Conservation (phyloP, 2,329 filamentous ascomycete genomes). For the Penicillium sp. region DNA sequence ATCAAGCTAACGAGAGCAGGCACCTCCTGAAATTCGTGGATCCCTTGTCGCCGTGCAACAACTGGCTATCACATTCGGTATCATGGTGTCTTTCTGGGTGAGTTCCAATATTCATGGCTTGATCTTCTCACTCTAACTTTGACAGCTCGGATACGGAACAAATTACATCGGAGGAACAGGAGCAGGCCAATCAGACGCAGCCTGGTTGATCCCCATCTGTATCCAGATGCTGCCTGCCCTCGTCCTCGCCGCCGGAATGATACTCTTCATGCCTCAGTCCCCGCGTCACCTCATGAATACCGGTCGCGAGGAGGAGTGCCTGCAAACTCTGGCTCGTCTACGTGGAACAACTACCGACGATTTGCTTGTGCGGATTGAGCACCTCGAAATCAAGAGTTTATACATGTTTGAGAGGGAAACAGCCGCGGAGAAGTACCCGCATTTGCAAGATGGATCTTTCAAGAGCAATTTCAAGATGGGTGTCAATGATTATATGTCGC, state of each 20-base stretch:
- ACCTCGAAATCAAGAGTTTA: constrained; percentile 75
- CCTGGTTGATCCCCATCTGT: constrained; percentile 73
- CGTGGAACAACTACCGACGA: constrained; percentile 64
- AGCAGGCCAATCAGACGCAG: constrained; percentile 60
- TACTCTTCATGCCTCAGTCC: constrained; percentile 73
- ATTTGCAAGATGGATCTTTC: constrained; percentile 60
- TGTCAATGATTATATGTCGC: constrained; percentile 38
- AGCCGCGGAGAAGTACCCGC: constrained; percentile 65
- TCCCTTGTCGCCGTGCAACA: constrained; percentile 45
- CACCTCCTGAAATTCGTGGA: constrained; percentile 45
- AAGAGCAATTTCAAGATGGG: constrained; percentile 68
- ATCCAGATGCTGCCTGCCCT: constrained; percentile 69
- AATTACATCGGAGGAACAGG: constrained; percentile 68
- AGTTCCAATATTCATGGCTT: constrained; percentile 1
- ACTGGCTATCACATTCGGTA: constrained; percentile 46
- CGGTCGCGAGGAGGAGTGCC: constrained; percentile 66
- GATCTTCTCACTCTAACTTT: constrained; percentile 8
- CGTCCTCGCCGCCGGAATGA: constrained; percentile 67
- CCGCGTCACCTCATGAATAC: constrained; percentile 73
- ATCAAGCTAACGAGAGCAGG: constrained; percentile 19
- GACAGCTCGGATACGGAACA: constrained; percentile 43
- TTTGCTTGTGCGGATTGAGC: constrained; percentile 71
- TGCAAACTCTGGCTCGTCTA: constrained; percentile 61
- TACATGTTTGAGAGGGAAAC: constrained; percentile 71
- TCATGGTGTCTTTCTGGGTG: constrained; percentile 46